Conservation (phyloP, 2,329 filamentous ascomycete genomes). For the Fusarium foetens region DNA sequence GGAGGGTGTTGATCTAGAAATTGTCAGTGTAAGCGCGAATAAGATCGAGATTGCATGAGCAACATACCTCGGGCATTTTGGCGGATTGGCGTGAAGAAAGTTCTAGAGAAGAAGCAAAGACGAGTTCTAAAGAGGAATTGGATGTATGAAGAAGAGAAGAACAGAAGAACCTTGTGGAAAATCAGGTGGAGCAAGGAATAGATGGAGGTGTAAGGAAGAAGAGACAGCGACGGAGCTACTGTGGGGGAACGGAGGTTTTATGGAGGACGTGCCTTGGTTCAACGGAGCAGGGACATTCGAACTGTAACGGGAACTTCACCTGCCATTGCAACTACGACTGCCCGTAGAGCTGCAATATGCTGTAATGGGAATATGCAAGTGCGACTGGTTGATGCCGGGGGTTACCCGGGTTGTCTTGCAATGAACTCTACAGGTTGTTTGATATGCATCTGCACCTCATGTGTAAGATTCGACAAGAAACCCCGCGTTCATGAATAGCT, state of each 20-base stretch:
- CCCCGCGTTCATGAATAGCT: slow-evolving; percentile 30
- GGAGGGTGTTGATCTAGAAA: slow-evolving; percentile 70
- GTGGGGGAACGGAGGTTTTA: slow-evolving; percentile 48
- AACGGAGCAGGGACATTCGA: slow-evolving; percentile 10
- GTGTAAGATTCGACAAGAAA: slow-evolving; percentile 31
- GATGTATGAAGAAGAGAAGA: slow-evolving; percentile 11
- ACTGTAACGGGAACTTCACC: not conserved
- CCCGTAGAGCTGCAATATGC: not conserved
- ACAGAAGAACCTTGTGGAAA: slow-evolving; percentile 25
- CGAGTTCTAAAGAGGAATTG: slow-evolving; percentile 5
- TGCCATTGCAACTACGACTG: not conserved
- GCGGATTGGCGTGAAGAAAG: slow-evolving; percentile 16
- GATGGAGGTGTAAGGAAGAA: slow-evolving; percentile 9
- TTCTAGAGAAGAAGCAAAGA: not conserved
- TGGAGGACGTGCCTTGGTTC: slow-evolving; percentile 53
- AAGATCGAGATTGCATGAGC: not conserved
- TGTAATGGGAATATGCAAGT: slow-evolving; percentile 28
- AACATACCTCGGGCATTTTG: slow-evolving; percentile 51
- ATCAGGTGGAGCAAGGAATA: slow-evolving; percentile 15
- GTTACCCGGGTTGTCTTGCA: slow-evolving; percentile 6
- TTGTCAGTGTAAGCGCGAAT: slow-evolving; percentile 2
- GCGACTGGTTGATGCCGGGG: slow-evolving; percentile 18
- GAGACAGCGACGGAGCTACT: slow-evolving; percentile 21
- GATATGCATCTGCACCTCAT: slow-evolving; percentile 14
- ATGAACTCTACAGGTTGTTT: slow-evolving; percentile 7